Evolutionary conservation across 73 alveolate genomes (phyloP), one percentile per base, ranked within the genome.

Genomic region (Tetrahymena elliotti): DNA sequence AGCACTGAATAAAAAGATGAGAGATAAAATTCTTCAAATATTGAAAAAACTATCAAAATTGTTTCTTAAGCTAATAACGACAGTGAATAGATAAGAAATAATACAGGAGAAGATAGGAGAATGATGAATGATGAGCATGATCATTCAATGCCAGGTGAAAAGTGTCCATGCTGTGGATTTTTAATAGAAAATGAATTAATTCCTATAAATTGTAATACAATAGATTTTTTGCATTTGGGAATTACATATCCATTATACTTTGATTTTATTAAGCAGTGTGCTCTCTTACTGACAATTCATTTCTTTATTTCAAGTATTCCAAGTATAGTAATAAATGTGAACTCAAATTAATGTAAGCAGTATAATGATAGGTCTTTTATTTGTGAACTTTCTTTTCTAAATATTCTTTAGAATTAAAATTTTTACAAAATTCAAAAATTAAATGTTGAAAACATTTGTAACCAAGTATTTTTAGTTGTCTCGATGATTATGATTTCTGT

Each of bases 91-190:
- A 68, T 68, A 6, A 68, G 88, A n/a, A 68, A 31, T 18, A 18
- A 68, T 18, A n/a, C 38, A 27, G 88, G 15, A n/a, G 88, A 68
- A 27, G 20, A 68, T 24, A 68, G n/a, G n/a, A 68, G n/a, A 68
- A 16, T 18, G 2, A 7, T 68, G 1, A 1, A 18, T 27, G 88
- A 68, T 27, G 38, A 68, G 88, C 13, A 68, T 2, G 36, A 68
- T 68, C 33, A 68, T 15, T 40, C 54, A 68, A 40, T 4, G 5
- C 22, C 22, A 22, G 93, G 84, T 10, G 35, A 12, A 12, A 52
- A 34, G n/a, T 93, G 95, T 27, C 53, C 52, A 18, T 93, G 95
- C 53, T 93, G 95, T 93, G 95, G 95, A 24, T 33, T 93, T 35
- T 37, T 88, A 16, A 93, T 93, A 4, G 84, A 93, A 35, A 93